Percentiles rank a stretch among this genome's conserved stretches.
Conservation (phyloP, 352 stramenopile species). For the Blastocystis sp. region DNA sequence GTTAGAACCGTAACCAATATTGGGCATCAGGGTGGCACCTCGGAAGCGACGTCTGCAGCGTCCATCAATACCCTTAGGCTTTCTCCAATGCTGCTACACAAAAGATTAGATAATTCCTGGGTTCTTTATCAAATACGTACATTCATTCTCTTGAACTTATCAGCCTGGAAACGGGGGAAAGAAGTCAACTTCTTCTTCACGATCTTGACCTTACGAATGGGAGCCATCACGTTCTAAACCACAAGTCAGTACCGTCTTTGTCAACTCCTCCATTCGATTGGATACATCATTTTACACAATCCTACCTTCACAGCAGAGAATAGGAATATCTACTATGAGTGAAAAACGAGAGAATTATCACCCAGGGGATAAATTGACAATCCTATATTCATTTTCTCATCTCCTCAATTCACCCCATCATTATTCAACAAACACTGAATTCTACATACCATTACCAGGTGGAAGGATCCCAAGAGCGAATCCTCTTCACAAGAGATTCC, state of each 20-base stretch:
- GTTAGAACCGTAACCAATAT: slow-evolving; percentile 97
- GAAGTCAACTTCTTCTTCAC: slow-evolving; percentile 67
- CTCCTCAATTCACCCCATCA: background rate
- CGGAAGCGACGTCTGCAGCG: slow-evolving; percentile 97
- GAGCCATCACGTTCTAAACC: slow-evolving; percentile 42
- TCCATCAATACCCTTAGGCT: slow-evolving; percentile 99
- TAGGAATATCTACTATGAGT: slow-evolving; percentile 64
- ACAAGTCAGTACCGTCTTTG: background rate
- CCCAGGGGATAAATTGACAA: background rate
- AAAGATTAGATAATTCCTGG: background rate
- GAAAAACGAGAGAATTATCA: slow-evolving; percentile 4
- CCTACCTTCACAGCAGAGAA: slow-evolving; percentile 9
- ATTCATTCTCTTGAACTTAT: slow-evolving; percentile 70
- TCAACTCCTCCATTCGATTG: background rate
- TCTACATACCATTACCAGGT: background rate
- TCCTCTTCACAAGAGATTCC: background rate
- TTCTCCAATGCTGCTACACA: slow-evolving; percentile 81
- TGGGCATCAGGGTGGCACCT: slow-evolving; percentile 94
- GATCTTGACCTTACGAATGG: slow-evolving; percentile 65
- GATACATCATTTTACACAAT: background rate
- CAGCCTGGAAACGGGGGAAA: slow-evolving; percentile 66
- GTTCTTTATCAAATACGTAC: slow-evolving; percentile 14
- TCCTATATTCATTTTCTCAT: background rate
- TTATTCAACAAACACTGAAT: slow-evolving; percentile 35
- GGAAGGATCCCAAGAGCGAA: slow-evolving; percentile 13